These are phyloP conservation scores for Yamadazyma diospyri DNA, from an alignment of 1,139 yeast genomes.

Conservation along the genomic window DNA sequence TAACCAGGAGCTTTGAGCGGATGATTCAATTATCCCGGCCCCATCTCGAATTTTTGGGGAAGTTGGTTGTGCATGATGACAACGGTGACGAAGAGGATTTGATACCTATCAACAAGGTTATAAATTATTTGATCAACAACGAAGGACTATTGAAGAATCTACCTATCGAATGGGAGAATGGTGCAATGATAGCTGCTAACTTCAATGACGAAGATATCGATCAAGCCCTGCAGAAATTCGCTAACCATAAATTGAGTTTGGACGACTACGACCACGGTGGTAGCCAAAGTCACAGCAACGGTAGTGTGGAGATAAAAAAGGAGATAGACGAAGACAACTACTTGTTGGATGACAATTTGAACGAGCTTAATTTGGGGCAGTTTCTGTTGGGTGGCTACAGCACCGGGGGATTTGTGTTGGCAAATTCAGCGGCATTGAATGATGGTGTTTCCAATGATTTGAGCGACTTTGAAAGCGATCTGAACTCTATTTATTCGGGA, in stretches of 20 bases:
- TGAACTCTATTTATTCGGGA: constrained; percentile 17
- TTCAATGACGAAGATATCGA: constrained; percentile 21
- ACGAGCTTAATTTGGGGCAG: constrained; percentile 4
- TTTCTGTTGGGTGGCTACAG: constrained; percentile 14
- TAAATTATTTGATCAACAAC: constrained; percentile 38
- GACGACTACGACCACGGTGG: background rate
- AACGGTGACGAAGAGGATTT: constrained; percentile 15
- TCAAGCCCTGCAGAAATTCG: constrained; percentile 28
- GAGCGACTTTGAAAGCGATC: constrained; percentile 24
- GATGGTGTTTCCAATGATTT: constrained; percentile 17
- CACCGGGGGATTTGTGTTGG: constrained; percentile 21
- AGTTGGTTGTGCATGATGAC: constrained; percentile 14
- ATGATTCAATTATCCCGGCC: constrained; percentile 35
- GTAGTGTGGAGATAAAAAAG: constrained; percentile 3
- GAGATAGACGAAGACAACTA: constrained; percentile 1
- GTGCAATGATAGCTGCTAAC: constrained; percentile 40
- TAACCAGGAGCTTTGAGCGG: constrained; percentile 53
- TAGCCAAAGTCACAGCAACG: background rate
- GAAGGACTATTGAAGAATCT: constrained; percentile 33
- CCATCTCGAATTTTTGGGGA: constrained; percentile 29
- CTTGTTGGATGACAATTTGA: constrained; percentile 4
- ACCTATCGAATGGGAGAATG: constrained; percentile 46
- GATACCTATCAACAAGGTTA: constrained; percentile 51
- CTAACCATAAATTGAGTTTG: constrained; percentile 24
- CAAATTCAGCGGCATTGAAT: constrained; percentile 17